phyloP scores from a whole-genome alignment of 129 eudicot species.

The Calendula officinalis region DNA sequence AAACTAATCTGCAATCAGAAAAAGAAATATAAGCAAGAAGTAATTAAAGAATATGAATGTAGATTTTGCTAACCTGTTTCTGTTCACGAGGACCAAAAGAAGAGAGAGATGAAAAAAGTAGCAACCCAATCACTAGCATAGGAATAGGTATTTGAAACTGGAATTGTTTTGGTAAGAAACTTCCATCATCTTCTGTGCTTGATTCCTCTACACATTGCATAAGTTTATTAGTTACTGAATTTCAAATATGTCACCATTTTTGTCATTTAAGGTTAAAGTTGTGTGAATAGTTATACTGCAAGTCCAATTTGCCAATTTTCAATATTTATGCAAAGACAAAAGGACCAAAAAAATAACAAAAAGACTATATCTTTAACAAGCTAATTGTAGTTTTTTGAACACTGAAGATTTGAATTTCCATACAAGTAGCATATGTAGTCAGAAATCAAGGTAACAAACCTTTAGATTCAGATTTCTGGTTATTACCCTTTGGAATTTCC shows the following conservation, averaged over 20 bases:
- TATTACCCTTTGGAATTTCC: slow-evolving; percentile 70
- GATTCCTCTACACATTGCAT: slow-evolving; percentile 54
- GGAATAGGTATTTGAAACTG: slow-evolving; percentile 57
- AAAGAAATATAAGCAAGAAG: slow-evolving; percentile 7
- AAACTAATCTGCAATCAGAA: slow-evolving; percentile 54
- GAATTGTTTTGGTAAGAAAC: slow-evolving; percentile 59
- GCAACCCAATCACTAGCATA: slow-evolving; percentile 58
- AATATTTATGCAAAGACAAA: neutral
- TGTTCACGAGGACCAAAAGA: slow-evolving; percentile 62
- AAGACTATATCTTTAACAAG: slow-evolving; percentile 6
- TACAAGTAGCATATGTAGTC: slow-evolving; percentile 1
- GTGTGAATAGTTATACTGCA: neutral
- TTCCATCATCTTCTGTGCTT: slow-evolving; percentile 55
- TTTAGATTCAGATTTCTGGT: slow-evolving; percentile 80
- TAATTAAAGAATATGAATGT: neutral
- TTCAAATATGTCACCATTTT: neutral
- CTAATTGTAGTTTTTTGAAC: neutral
- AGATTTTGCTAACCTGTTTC: slow-evolving; percentile 52
- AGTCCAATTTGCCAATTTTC: slow-evolving; percentile 5
- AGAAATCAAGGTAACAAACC: slow-evolving; percentile 40
- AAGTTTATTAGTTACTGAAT: neutral
- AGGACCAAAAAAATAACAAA: neutral
- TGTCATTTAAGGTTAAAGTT: slow-evolving; percentile 1
- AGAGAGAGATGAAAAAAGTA: slow-evolving; percentile 54
- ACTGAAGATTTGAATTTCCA: slow-evolving; percentile 2